Percentiles rank a stretch among this genome's conserved stretches.
phyloP scores from a whole-genome alignment of 805 yeast genomes.

The Ascoidea asiatica region DNA sequence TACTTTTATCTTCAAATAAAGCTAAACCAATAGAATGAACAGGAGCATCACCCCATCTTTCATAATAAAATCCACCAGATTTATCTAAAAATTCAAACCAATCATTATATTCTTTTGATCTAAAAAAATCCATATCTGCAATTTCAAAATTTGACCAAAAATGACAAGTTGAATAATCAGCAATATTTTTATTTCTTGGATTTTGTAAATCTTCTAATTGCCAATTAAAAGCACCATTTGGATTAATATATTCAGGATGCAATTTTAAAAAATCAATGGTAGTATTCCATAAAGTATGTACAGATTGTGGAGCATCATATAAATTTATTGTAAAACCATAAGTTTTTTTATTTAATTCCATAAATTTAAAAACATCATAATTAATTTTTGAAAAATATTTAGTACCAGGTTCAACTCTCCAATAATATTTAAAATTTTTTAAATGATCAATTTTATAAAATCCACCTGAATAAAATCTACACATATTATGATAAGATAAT shows the following conservation, averaged over 20 bases:
- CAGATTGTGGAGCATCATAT: conserved; percentile 57
- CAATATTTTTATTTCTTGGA: conserved; percentile 27
- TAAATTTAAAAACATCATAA: conserved; percentile 66
- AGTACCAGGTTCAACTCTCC: conserved; percentile 74
- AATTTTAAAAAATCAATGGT: conserved; percentile 44
- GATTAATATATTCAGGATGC: conserved; percentile 44
- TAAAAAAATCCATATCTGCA: conserved; percentile 69
- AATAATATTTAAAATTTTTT: conserved; percentile 51
- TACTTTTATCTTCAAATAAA: conserved; percentile 52
- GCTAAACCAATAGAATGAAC: conserved; percentile 69
- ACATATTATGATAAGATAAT: conserved; percentile 70
- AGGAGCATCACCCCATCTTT: conserved; percentile 92
- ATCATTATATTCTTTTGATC: conserved; percentile 49
- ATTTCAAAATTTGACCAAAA: conserved; percentile 89
- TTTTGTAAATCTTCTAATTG: conserved; percentile 41
- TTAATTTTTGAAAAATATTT: conserved; percentile 53
- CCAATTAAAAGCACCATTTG: conserved; percentile 51
- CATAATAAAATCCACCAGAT: conserved; percentile 76
- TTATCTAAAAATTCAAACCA: conserved; percentile 55
- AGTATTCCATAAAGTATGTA: conserved; percentile 53
- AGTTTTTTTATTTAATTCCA: conserved; percentile 50
- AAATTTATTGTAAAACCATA: conserved; percentile 64
- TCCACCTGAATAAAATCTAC: conserved; percentile 57
- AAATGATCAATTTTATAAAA: conserved; percentile 55
- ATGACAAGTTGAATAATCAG: conserved; percentile 51